Conservation (phyloP, 192 early-diverging fungal genomes). For the Entophlyctis helioformis region DNA sequence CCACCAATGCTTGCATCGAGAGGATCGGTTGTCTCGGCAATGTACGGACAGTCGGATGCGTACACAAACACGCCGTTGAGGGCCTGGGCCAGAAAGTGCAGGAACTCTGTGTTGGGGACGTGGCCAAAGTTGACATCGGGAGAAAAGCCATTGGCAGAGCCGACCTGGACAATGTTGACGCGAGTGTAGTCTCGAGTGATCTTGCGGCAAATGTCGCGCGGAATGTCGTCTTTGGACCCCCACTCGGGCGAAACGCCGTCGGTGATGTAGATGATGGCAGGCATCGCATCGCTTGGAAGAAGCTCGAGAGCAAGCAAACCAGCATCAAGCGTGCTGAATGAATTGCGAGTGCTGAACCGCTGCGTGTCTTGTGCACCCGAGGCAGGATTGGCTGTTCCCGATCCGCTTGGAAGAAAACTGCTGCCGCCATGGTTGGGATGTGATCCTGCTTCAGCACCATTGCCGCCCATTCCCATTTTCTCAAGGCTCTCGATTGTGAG, state of each 20-base stretch:
- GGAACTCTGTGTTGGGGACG: constrained; percentile 37
- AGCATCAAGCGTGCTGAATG: constrained; percentile 17
- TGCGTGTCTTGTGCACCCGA: neutral
- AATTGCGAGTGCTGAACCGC: neutral
- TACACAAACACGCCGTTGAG: constrained; percentile 33
- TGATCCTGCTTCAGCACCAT: neutral
- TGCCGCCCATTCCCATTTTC: no score
- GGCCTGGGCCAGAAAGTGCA: constrained; percentile 28
- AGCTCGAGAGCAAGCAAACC: constrained; percentile 26
- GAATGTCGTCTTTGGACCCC: constrained; percentile 17
- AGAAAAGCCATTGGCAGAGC: constrained; percentile 26
- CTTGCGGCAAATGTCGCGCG: constrained; percentile 18
- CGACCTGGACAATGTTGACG: constrained; percentile 37
- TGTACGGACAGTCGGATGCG: constrained; percentile 26
- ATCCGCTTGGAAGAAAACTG: neutral
- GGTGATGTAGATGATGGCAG: constrained; percentile 29
- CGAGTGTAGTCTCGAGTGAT: constrained; percentile 13
- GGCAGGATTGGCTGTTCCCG: neutral
- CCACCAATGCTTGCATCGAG: no score
- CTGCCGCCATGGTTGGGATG: neutral
- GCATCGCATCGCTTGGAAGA: constrained; percentile 18
- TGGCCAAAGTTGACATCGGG: constrained; percentile 34
- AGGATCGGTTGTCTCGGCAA: no score
- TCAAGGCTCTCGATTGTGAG: neutral
- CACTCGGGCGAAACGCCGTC: constrained; percentile 27